Conservation (phyloP, 306 rosid species). For the Herpetospermum pedunculosum region DNA sequence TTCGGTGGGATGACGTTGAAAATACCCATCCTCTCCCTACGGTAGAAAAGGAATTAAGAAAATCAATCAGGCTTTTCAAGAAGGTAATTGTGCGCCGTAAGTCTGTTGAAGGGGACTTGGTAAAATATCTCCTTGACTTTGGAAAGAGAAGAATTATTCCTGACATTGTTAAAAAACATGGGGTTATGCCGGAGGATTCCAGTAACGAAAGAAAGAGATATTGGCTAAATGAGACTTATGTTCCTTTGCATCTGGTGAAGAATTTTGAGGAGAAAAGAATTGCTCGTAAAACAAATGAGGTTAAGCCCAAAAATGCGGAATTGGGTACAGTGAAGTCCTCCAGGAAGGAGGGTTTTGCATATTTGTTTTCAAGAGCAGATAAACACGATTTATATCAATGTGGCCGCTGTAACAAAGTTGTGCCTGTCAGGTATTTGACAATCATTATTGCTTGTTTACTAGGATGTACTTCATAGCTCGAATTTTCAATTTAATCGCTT, state of each 20-base stretch:
- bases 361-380: slow-evolving; percentile 79
- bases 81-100: slow-evolving; percentile 88
- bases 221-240: slow-evolving; percentile 73
- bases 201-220: slow-evolving; percentile 71
- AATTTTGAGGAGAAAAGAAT: slow-evolving; percentile 88
- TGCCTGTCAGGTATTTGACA: slow-evolving; percentile 49
- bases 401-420: slow-evolving; percentile 83
- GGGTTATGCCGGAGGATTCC: slow-evolving; percentile 52
- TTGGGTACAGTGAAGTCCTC: slow-evolving; percentile 26
- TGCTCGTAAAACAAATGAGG: slow-evolving; percentile 49
- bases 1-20: slow-evolving; percentile 84
- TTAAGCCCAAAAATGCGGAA: slow-evolving; percentile 36
- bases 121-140: slow-evolving; percentile 85
- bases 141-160: slow-evolving; percentile 93
- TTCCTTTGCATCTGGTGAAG: slow-evolving; percentile 84
- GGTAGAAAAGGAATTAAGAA: slow-evolving; percentile 70
- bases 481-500: not conserved
- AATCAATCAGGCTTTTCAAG: slow-evolving; percentile 75
- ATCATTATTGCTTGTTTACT: not conserved
- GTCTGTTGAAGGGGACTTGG: slow-evolving; percentile 43
- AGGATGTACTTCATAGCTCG: not conserved
- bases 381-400: slow-evolving; percentile 51
- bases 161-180: slow-evolving; percentile 47
- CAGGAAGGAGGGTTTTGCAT: slow-evolving; percentile 44
- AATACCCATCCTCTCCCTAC: slow-evolving; percentile 54